Base-by-base conservation (phyloP, 176 grass and related monocot genomes). In the Lolium perenne region DNA sequence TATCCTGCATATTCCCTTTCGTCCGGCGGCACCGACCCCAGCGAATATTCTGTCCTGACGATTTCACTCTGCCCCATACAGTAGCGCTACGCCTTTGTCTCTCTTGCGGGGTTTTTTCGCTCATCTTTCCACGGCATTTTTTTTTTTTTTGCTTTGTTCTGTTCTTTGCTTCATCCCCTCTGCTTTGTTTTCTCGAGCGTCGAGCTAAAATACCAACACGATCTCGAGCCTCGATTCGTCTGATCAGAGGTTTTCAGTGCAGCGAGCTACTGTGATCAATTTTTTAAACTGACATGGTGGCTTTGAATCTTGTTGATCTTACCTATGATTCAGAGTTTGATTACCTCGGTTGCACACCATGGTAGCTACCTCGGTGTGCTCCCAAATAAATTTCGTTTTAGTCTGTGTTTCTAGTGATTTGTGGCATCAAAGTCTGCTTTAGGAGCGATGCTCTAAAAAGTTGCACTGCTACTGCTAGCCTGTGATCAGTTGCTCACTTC, bases 1-100 rank as follows among this genome's bases (percentile, higher is more conserved):
- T 97, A 99, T 94, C 77, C 70, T 0, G 7, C 59, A 62, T 25
- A 64, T 64, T 5, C 72, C 90, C 85, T 97, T 96, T 90, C 93
- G 94, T 92, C 94, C 90, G 83, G 47, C 79, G 88, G 82, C 64
- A 79, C 43, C 82, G 76, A 43, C 35, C 35, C 66, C 63, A 14
- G 5, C 29, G 90, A 95, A 95, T 89, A 89, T 92, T 91, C 88
- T 13, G 17, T 7, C 63, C 38, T 50, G 32, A 45, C 66, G 18
- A 51, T 77, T 53, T 77, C 72, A 38, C 82, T 41, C 71, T n/a
- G 11, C 18, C 82, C 58, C 82, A 50, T 35, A 11, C 21, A 2
- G 8, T 16, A 18, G 11, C 13, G 4, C 71, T 11, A 20, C 17
- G 4, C 6, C 11, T 47, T 54, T 66, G 21, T 48, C 40, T 74